These are phyloP conservation scores for Alternaria alternata DNA, from an alignment of 2,329 filamentous ascomycete genomes.

Conservation along the genomic window DNA sequence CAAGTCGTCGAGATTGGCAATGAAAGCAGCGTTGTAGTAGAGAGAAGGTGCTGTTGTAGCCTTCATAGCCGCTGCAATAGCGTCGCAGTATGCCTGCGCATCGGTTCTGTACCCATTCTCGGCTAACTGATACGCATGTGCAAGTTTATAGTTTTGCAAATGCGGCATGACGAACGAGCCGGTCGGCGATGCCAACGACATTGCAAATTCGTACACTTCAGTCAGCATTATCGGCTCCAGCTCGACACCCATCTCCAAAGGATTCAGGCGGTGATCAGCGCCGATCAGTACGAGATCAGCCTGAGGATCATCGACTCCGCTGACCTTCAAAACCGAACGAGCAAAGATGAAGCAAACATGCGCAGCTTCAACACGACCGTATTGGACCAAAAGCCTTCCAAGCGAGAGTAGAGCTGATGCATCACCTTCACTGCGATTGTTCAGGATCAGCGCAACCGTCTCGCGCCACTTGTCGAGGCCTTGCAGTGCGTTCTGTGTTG, in stretches of 20 bases:
- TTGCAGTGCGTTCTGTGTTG: conserved; percentile 76
- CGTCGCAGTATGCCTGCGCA: conserved; percentile 90
- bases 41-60: conserved; percentile 83
- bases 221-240: conserved; percentile 90
- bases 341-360: conserved; percentile 95
- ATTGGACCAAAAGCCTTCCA: conserved; percentile 81
- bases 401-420: conserved; percentile 78
- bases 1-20: conserved; percentile 82
- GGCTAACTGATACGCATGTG: conserved; percentile 83
- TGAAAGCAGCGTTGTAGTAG: conserved; percentile 81
- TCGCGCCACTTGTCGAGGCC: conserved; percentile 95
- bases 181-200: conserved; percentile 69
- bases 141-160: conserved; percentile 87
- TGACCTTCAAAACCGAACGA: conserved; percentile 73
- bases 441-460: conserved; percentile 83
- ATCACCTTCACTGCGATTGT: conserved; percentile 86
- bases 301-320: conserved; percentile 81
- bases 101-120: conserved; percentile 84
- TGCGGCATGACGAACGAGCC: conserved; percentile 73
- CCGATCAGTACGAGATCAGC: conserved; percentile 85
- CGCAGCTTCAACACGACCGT: conserved; percentile 88
- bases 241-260: conserved; percentile 78
- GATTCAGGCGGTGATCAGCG: conserved; percentile 77
- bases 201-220: conserved; percentile 91
- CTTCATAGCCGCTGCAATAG: conserved; percentile 77